These are phyloP conservation scores for Trifolium repens DNA, from an alignment of 306 rosid species.

Conservation along the genomic window DNA sequence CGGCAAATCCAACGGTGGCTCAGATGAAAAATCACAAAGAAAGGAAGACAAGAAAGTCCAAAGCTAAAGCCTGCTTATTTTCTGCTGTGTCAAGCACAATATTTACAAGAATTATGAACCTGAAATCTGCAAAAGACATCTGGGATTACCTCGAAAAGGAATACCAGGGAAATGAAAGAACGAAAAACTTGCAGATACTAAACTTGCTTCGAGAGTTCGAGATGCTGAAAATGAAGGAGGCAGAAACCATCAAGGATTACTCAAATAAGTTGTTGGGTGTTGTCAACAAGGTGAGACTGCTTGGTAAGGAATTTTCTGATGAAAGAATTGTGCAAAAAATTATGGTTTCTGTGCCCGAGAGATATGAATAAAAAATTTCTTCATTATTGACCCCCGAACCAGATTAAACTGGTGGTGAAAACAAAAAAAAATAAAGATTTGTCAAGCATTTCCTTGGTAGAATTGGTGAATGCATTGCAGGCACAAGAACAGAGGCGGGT, in stretches of 20 bases:
- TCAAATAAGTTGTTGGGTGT: not conserved
- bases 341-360: not conserved
- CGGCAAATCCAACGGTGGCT: not conserved
- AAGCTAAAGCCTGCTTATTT: not conserved
- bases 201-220: not conserved
- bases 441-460: not conserved
- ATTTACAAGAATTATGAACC: not conserved
- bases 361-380: no score
- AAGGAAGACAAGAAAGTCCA: not conserved
- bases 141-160: not conserved
- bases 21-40: not conserved
- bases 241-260: not conserved
- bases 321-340: not conserved
- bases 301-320: not conserved
- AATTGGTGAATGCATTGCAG: not conserved
- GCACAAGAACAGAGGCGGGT: not conserved
- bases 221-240: not conserved
- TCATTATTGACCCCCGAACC: no score
- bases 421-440: no score
- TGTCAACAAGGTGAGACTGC: not conserved
- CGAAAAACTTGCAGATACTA: not conserved
- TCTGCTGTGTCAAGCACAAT: not conserved
- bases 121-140: not conserved
- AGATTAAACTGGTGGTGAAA: no score
- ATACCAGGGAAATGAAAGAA: not conserved